Base-by-base conservation (phyloP, 208 protist genomes). In the Entamoeba dispar region DNA sequence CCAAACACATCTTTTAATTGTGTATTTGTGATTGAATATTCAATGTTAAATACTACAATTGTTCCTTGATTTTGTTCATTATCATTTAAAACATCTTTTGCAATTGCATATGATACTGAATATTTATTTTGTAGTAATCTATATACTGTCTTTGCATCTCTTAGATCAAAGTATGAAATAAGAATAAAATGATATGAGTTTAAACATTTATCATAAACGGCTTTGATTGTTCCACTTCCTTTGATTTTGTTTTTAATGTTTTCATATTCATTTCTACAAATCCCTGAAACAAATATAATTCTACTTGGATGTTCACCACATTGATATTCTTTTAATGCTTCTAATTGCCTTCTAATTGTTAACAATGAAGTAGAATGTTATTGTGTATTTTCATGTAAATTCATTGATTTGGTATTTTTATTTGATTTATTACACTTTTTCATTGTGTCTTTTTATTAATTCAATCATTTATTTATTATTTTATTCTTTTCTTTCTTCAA, bases 31-130 rank as follows among this genome's bases (percentile, higher is more conserved):
- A 93, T 94, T 4, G 49, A 27, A 31, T 92, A 17, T n/a, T 96
- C 93, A 14, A 96, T 31, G 86, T 97, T 97, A 57, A 97, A 96
- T 5, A 96, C 94, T 0, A 97, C 95, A 2, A 97, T 38, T 8
- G 96, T 97, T 5, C 96, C 96, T 50, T 96, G 94, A 49, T 97
- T 95, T 17, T 94, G 61, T 43, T 94, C 94, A 7, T 19, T 77
- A 17, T 77, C 61, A 77, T 31, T 77, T 19, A 77, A 19, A 5
- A 77, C 61, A 19, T 77, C 61, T 19, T 31, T 19, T 5, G 61
- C 61, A 27, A 77, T 77, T 34, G 61, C 61, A 77, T 77, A 77
- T 77, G 61, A 77, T 77, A 77, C 61, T 27, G 5, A n/a, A 17
- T 34, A 77, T 77, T 19, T 77, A 5, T 19, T 19, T 31, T 77